A percentile compares a stretch with the other conserved stretches of the same genome.
Conservation (phyloP, 805 yeast species). For the Spathaspora passalidarum region DNA sequence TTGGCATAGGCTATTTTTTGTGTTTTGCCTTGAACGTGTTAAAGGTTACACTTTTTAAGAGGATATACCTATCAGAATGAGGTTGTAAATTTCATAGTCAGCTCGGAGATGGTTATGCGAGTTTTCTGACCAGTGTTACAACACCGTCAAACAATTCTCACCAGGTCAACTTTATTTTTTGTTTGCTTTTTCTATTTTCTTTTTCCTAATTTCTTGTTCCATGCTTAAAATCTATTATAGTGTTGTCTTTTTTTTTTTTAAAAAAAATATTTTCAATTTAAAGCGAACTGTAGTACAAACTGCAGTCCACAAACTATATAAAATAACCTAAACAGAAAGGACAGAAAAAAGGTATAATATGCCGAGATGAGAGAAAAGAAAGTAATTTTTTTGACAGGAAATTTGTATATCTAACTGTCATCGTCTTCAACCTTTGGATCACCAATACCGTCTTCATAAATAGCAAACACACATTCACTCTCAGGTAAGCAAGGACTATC, state of each 20-base stretch:
- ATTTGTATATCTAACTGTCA: background rate
- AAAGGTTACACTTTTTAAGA: too few relatives aligned
- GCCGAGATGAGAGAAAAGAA: background rate
- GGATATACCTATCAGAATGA: too few relatives aligned
- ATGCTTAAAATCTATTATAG: too few relatives aligned
- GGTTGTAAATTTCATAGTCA: too few relatives aligned
- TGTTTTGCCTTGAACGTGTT: too few relatives aligned
- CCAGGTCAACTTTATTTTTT: too few relatives aligned
- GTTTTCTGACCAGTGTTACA: too few relatives aligned
- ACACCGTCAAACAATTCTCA: too few relatives aligned
- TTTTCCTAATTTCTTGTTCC: too few relatives aligned
- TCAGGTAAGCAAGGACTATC: conserved; percentile 98
- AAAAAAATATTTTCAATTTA: background rate
- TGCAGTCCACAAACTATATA: background rate
- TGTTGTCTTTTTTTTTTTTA: background rate
- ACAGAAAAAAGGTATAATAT: background rate
- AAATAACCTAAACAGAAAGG: background rate
- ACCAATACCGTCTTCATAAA: conserved; percentile 94
- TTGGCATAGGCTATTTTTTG: too few relatives aligned
- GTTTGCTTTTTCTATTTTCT: too few relatives aligned
- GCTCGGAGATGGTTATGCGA: too few relatives aligned
- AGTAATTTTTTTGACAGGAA: background rate
- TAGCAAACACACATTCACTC: conserved; percentile 91
- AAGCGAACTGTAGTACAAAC: background rate
- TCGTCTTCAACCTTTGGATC: conserved; percentile 86